Evolutionary conservation across 345 rosid species (phyloP).

Genomic region (Populus euphratica): DNA sequence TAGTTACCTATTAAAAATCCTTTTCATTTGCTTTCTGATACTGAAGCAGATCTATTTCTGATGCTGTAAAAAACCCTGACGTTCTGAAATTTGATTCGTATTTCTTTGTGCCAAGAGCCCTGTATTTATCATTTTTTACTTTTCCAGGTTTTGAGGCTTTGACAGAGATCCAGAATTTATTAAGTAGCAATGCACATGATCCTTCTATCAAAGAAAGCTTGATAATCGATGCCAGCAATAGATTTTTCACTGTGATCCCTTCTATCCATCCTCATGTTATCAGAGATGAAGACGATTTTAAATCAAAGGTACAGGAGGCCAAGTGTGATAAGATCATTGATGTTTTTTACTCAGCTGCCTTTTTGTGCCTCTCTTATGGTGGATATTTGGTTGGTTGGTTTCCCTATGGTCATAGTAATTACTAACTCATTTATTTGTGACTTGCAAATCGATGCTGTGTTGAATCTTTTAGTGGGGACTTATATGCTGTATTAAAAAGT

Average conservation of each 20-base stretch:
- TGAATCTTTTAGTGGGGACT: background rate
- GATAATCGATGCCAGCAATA: slow-evolving; percentile 89
- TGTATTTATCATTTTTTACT: background rate
- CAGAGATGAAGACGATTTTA: slow-evolving; percentile 79
- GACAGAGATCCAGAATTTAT: slow-evolving; percentile 79
- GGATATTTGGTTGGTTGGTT: background rate
- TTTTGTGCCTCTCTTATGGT: background rate
- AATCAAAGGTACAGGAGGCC: slow-evolving; percentile 61
- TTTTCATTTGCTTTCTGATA: background rate
- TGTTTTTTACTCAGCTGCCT: background rate
- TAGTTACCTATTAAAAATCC: slow-evolving; percentile 20
- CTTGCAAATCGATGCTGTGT: background rate
- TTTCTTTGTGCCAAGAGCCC: slow-evolving; percentile 3
- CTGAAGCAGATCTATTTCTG: background rate
- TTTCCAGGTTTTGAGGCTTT: slow-evolving; percentile 84
- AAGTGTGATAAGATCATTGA: background rate
- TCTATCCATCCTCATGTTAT: slow-evolving; percentile 84
- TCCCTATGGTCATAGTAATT: background rate
- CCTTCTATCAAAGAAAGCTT: slow-evolving; percentile 65
- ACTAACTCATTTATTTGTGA: background rate
- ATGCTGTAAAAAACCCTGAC: background rate
- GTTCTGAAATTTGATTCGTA: slow-evolving; percentile 10
- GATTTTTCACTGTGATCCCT: slow-evolving; percentile 91
- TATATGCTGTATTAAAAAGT: too few species aligned
- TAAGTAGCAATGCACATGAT: slow-evolving; percentile 38